A percentile compares a stretch with the other conserved stretches of the same genome.
Conservation (phyloP, 1,284 basidiomycete species). For the Moesziomyces globuligerus region DNA sequence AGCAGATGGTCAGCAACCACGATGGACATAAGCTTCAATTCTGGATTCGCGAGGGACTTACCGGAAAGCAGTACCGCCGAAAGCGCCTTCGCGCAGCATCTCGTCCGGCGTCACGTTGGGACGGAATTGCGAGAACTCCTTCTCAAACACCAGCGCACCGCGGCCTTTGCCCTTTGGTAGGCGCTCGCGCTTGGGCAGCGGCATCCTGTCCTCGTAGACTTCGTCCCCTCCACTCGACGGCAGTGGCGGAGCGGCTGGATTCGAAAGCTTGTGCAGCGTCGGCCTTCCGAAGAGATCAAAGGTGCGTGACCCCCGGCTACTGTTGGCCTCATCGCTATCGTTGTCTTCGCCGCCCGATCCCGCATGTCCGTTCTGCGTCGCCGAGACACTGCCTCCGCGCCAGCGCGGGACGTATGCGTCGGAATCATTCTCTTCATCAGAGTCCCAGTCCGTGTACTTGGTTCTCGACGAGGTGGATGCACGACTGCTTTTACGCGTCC, state of each 20-base stretch:
- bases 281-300: slow-evolving; percentile 38
- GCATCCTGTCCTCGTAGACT: slow-evolving; percentile 27
- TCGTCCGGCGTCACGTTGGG: slow-evolving; percentile 70
- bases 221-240: slow-evolving; percentile 26
- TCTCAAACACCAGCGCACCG: slow-evolving; percentile 68
- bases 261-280: slow-evolving; percentile 42
- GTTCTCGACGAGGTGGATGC: slow-evolving; percentile 21
- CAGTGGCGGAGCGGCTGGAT: slow-evolving; percentile 36
- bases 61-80: slow-evolving; percentile 69
- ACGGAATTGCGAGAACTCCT: slow-evolving; percentile 66
- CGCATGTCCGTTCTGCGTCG: background rate
- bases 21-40: too few species aligned
- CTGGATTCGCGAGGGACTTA: slow-evolving; percentile 31
- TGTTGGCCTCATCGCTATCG: slow-evolving; percentile 22
- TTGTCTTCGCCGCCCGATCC: slow-evolving; percentile 10
- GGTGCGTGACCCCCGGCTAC: slow-evolving; percentile 28
- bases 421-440: slow-evolving; percentile 41
- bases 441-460: slow-evolving; percentile 45
- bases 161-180: slow-evolving; percentile 34
- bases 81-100: slow-evolving; percentile 69
- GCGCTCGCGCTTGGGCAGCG: slow-evolving; percentile 26
- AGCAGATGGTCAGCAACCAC: background rate
- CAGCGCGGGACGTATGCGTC: slow-evolving; percentile 41
- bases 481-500: slow-evolving; percentile 42
- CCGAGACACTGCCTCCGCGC: slow-evolving; percentile 24